Conservation (phyloP, 1,284 basidiomycete species). For the Ceratobasidium sp. region DNA sequence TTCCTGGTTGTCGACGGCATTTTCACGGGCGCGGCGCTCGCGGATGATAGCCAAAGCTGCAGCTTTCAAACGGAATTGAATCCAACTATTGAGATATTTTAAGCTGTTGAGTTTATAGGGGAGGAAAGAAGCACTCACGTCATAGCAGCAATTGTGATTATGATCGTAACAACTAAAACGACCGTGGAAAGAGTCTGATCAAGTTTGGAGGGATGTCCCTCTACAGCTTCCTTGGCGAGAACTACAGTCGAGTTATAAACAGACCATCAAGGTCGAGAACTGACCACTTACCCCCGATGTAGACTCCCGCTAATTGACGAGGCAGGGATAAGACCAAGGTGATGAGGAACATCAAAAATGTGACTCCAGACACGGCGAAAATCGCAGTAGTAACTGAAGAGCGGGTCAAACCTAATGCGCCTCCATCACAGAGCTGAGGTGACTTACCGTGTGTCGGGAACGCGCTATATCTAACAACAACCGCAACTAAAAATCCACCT, state of each 20-base stretch:
- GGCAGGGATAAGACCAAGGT: constrained; percentile 36
- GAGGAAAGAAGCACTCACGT: not conserved
- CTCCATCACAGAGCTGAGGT: not conserved
- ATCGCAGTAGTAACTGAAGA: constrained; percentile 28
- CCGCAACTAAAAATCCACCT: constrained; percentile 33
- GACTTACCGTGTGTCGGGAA: constrained; percentile 39
- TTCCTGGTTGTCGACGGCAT: not conserved
- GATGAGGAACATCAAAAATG: constrained; percentile 23
- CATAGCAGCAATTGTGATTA: constrained; percentile 29
- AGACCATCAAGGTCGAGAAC: not conserved
- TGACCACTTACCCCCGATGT: constrained; percentile 30
- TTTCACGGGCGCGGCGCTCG: constrained; percentile 34
- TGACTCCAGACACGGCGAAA: constrained; percentile 25
- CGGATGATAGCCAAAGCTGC: constrained; percentile 32
- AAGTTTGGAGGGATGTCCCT: constrained; percentile 8
- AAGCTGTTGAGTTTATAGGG: not conserved
- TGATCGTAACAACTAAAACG: constrained; percentile 25
- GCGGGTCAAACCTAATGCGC: not conserved
- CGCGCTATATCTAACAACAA: constrained; percentile 27
- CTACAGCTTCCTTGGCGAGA: constrained; percentile 13
- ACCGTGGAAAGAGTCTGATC: constrained; percentile 28
- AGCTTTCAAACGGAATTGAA: constrained; percentile 7
- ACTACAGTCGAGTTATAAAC: constrained; percentile 4
- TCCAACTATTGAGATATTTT: constrained; percentile 1
- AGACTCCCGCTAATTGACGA: constrained; percentile 41